A percentile compares a stretch with the other conserved stretches of the same genome.
phyloP scores from a whole-genome alignment of 2,329 filamentous ascomycete genomes.

The Aspergillus sp. region DNA sequence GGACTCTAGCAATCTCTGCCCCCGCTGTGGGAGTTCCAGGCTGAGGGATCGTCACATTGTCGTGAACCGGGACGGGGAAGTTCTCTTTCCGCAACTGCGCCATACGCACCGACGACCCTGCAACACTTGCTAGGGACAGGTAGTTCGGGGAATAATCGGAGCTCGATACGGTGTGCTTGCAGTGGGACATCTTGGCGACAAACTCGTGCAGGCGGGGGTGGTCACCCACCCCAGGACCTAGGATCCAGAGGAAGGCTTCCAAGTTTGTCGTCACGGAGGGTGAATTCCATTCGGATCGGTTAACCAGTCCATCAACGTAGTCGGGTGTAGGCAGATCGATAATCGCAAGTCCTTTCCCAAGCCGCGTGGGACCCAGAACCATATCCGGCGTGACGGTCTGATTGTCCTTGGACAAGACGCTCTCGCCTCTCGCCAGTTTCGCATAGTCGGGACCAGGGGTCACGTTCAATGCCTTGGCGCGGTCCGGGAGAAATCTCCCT shows the following conservation, averaged over 20 bases:
- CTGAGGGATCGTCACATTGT: constrained; percentile 54
- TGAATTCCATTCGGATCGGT: constrained; percentile 70
- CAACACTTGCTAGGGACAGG: constrained; percentile 66
- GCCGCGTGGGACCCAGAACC: constrained; percentile 68
- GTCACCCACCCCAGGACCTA: constrained; percentile 66
- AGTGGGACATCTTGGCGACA: constrained; percentile 58
- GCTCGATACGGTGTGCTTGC: constrained; percentile 77
- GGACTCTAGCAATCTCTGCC: constrained; percentile 9
- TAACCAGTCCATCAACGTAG: constrained; percentile 69
- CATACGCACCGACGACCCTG: constrained; percentile 66
- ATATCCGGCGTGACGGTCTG: constrained; percentile 76
- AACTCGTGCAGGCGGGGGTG: constrained; percentile 67
- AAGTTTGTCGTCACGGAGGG: constrained; percentile 66
- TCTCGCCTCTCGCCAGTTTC: constrained; percentile 61
- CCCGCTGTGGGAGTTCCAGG: constrained; percentile 19
- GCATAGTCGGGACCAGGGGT: constrained; percentile 58
- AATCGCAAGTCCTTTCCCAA: constrained; percentile 73
- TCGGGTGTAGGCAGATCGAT: constrained; percentile 71
- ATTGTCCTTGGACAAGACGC: constrained; percentile 64
- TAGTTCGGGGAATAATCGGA: constrained; percentile 73
- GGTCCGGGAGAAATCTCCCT: constrained; percentile 72
- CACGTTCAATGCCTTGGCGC: constrained; percentile 66
- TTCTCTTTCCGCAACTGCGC: constrained; percentile 70
- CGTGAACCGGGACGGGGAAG: constrained; percentile 68
- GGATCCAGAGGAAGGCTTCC: constrained; percentile 73